A percentile compares a stretch with the other conserved stretches of the same genome.
These are phyloP conservation scores for Strobilomyces echinocephalus DNA, from an alignment of 768 basidiomycete species.

Conservation along the genomic window DNA sequence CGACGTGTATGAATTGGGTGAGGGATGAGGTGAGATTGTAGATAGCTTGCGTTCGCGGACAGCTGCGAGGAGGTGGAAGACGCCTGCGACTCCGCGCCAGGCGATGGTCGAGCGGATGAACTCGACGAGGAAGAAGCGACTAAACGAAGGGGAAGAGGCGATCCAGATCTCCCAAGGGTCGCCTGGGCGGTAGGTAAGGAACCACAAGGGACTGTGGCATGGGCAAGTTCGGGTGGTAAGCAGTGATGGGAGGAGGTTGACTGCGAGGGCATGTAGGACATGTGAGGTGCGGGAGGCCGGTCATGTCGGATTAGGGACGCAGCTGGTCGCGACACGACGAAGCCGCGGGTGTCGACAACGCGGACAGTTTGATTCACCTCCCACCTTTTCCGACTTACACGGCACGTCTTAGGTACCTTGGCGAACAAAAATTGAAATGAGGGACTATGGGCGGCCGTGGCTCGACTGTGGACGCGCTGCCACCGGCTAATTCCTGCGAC, in stretches of 20 bases:
- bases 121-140: conserved; percentile 14
- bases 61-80: conserved; percentile 16
- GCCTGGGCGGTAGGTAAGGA: conserved; percentile 26
- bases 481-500: too few species aligned
- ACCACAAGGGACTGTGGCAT: conserved; percentile 20
- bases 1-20: conserved; percentile 5
- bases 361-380: too few species aligned
- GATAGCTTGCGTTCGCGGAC: background rate
- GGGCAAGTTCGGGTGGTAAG: background rate
- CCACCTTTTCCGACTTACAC: too few species aligned
- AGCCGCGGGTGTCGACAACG: too few species aligned
- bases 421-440: too few species aligned
- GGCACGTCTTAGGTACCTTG: too few species aligned
- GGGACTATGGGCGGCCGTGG: too few species aligned
- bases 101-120: conserved; percentile 5
- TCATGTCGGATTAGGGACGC: too few species aligned
- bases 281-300: background rate
- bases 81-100: conserved; percentile 14
- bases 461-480: too few species aligned
- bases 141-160: conserved; percentile 6
- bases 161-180: conserved; percentile 34
- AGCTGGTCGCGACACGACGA: too few species aligned
- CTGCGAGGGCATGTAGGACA: background rate
- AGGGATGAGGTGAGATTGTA: conserved; percentile 6
- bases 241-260: background rate